Conservation (phyloP, 306 rosid species). For the Dalbergia oliveri region DNA sequence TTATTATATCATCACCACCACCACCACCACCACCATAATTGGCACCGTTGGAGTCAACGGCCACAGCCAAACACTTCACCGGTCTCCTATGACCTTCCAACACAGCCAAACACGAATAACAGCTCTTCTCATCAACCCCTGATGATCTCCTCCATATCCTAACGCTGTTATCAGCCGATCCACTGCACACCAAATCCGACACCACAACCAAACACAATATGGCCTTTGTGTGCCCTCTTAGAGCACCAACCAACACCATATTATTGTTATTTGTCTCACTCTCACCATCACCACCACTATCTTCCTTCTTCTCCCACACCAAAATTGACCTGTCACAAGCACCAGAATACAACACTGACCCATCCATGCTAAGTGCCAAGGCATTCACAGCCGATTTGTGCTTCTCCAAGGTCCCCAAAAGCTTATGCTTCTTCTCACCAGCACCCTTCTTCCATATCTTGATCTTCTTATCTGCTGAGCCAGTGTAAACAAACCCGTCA, state of each 20-base stretch:
- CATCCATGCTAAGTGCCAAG: constrained; percentile 60
- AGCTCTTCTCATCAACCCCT: not conserved
- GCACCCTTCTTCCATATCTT: constrained; percentile 59
- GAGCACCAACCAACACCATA: constrained; percentile 69
- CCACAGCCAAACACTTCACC: constrained; percentile 67
- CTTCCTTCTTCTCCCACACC: constrained; percentile 63
- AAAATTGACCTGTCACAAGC: constrained; percentile 79
- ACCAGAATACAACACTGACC: constrained; percentile 69
- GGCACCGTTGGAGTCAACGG: constrained; percentile 14
- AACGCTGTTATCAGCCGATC: constrained; percentile 72
- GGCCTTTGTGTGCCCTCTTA: constrained; percentile 73
- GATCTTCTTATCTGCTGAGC: constrained; percentile 76
- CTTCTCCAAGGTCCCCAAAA: constrained; percentile 62
- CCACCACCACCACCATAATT: not conserved
- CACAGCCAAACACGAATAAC: constrained; percentile 67
- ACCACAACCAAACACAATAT: constrained; percentile 69
- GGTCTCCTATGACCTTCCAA: constrained; percentile 69
- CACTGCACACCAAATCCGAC: constrained; percentile 74
- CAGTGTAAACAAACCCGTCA: constrained; percentile 65
- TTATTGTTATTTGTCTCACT: too few species aligned
- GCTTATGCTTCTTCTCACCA: constrained; percentile 37
- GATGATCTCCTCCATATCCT: constrained; percentile 75
- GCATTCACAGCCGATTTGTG: constrained; percentile 82
- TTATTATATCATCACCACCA: not conserved
- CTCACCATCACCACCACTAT: not conserved